phyloP scores from a whole-genome alignment of 139 green algal genomes.

The Coelastrella sp. region DNA sequence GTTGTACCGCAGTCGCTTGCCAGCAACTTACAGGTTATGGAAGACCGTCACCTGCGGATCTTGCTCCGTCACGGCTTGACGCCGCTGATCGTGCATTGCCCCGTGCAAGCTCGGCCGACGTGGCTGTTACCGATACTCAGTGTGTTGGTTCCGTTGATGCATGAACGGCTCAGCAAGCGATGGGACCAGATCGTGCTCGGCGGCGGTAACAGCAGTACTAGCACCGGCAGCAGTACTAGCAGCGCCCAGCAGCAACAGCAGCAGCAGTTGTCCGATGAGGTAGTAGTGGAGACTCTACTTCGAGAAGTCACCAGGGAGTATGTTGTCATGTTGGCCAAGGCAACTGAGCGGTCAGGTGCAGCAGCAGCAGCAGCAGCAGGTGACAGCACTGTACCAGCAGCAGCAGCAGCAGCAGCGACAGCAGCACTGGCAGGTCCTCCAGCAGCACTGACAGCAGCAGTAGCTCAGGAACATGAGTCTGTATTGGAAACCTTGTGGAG shows the following conservation, averaged over 20 bases:
- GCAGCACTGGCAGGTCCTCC: constrained; percentile 13
- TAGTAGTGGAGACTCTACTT: constrained; percentile 73
- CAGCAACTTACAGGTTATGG: constrained; percentile 53
- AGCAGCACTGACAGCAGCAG: background rate
- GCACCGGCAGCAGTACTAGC: too few relatives aligned
- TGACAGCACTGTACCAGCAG: constrained; percentile 4
- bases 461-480: background rate
- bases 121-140: constrained; percentile 64
- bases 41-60: constrained; percentile 70
- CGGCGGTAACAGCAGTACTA: constrained; percentile 23
- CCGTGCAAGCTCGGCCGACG: constrained; percentile 18
- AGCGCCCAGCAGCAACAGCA: constrained; percentile 36
- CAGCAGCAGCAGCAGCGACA: constrained; percentile 17
- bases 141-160: constrained; percentile 48
- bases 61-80: constrained; percentile 75
- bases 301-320: constrained; percentile 80
- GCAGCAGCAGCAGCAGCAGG: background rate
- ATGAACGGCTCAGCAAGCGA: background rate
- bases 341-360: constrained; percentile 17
- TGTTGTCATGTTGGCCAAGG: constrained; percentile 58
- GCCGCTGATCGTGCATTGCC: constrained; percentile 62
- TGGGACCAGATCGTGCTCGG: constrained; percentile 34
- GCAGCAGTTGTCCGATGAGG: constrained; percentile 61
- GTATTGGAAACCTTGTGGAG: constrained; percentile 68
- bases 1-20: constrained; percentile 29